Conservation (phyloP, 345 rosid species). For the Salix suchowensis region DNA sequence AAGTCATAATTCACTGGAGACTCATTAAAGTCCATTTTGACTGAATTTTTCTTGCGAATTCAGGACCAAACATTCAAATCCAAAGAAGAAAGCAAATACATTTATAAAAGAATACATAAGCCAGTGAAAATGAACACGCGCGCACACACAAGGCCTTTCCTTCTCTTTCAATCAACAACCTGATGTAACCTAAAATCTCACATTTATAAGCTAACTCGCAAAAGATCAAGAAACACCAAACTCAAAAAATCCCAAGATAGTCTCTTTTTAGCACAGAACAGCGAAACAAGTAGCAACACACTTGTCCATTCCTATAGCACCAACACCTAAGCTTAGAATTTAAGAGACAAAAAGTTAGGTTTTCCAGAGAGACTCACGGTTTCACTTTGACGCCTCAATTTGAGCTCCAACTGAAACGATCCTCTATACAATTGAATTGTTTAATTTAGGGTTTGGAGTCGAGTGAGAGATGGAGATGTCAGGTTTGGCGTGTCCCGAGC, state of each 20-base stretch:
- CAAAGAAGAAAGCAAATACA: neutral
- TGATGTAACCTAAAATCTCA: neutral
- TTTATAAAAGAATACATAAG: neutral
- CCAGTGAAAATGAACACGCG: neutral
- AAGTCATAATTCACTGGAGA: constrained; percentile 34
- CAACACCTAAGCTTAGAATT: neutral
- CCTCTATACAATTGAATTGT: neutral
- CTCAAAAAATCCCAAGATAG: neutral
- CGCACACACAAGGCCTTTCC: neutral
- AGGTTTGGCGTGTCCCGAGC: neutral
- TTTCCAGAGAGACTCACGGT: constrained; percentile 38
- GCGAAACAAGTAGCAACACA: constrained; percentile 11
- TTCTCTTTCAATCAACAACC: neutral
- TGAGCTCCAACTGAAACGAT: constrained; percentile 29
- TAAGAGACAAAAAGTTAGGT: constrained; percentile 32
- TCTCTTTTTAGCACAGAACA: neutral
- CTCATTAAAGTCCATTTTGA: constrained; percentile 15
- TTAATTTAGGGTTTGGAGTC: neutral
- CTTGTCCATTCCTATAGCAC: neutral
- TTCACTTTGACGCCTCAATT: constrained; percentile 17
- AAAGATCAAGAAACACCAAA: constrained; percentile 21
- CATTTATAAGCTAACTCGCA: neutral
- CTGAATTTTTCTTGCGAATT: neutral
- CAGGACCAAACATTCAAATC: neutral
- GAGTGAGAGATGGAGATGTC: neutral